Evolutionary conservation across 2,329 filamentous ascomycete genomes (phyloP).

Genomic region (Pseudogymnoascus destructans): DNA sequence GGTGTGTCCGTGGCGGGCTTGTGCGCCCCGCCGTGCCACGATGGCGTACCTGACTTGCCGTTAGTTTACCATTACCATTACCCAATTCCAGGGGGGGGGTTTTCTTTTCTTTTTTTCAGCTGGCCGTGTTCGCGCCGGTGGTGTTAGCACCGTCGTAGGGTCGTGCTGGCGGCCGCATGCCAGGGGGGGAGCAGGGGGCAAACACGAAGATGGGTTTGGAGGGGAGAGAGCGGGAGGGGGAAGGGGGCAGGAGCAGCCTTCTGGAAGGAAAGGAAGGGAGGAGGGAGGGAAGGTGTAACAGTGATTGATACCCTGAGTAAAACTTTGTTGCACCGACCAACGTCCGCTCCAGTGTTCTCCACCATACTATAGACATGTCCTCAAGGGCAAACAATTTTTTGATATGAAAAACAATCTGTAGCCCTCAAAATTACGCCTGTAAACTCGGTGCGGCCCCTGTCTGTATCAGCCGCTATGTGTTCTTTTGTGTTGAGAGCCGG

Average conservation of each 20-base stretch:
- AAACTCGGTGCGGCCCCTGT: not conserved
- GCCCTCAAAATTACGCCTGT: not conserved
- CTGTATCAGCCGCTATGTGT: not conserved
- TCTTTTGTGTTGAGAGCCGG: not conserved
- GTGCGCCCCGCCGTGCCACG: slow-evolving; percentile 4
- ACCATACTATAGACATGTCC: not conserved
- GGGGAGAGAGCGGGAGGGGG: not conserved
- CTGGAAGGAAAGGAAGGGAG: not conserved
- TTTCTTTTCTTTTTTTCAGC: not conserved
- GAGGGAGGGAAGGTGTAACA: not conserved
- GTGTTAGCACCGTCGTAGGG: not conserved
- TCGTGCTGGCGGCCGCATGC: not conserved
- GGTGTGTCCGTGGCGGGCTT: not conserved
- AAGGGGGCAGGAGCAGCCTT: not conserved
- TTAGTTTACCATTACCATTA: slow-evolving; percentile 1
- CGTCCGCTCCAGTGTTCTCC: not conserved
- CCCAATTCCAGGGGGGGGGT: not conserved
- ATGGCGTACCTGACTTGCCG: slow-evolving; percentile 6
- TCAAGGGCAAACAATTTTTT: not conserved
- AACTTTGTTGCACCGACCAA: not conserved
- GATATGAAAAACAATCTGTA: not conserved
- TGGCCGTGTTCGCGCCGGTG: not conserved
- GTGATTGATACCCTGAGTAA: not conserved
- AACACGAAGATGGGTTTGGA: not conserved
- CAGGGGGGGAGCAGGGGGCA: not conserved